Conservation (phyloP, 495 filamentous ascomycete genomes). For the Daldinia bambusicola region DNA sequence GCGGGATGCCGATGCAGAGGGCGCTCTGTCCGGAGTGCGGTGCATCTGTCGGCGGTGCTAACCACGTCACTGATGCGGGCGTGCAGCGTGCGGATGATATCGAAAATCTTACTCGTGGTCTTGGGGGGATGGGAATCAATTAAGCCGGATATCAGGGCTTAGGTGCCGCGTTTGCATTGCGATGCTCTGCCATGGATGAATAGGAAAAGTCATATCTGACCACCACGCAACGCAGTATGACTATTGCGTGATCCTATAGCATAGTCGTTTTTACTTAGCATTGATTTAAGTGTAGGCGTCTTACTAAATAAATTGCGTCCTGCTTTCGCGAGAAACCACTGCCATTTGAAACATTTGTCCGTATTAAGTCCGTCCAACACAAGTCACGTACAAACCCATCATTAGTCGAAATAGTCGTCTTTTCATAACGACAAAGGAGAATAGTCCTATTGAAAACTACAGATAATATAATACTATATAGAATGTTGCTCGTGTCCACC, state of each 20-base stretch:
- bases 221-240: slow-evolving; percentile 5
- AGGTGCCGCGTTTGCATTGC: slow-evolving; percentile 1
- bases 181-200: not conserved
- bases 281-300: not conserved
- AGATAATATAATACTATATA: slow-evolving; percentile 19
- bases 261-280: not conserved
- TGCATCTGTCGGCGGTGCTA: slow-evolving; percentile 65
- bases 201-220: slow-evolving; percentile 10
- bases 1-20: slow-evolving; percentile 73
- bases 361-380: not conserved
- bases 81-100: slow-evolving; percentile 53
- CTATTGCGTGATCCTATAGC: slow-evolving; percentile 4
- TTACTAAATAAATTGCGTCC: slow-evolving; percentile 11
- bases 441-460: slow-evolving; percentile 34
- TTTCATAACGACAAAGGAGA: slow-evolving; percentile 32
- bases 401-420: not conserved
- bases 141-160: slow-evolving; percentile 3
- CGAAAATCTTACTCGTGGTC: slow-evolving; percentile 33
- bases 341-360: not conserved
- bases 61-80: slow-evolving; percentile 64
- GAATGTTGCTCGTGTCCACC: slow-evolving; percentile 20
- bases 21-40: slow-evolving; percentile 74
- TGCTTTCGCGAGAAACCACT: not conserved
- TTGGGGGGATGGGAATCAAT: slow-evolving; percentile 42
- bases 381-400: not conserved